phyloP scores from a whole-genome alignment of 1,139 yeast species.

The Geotrichum siamense region DNA sequence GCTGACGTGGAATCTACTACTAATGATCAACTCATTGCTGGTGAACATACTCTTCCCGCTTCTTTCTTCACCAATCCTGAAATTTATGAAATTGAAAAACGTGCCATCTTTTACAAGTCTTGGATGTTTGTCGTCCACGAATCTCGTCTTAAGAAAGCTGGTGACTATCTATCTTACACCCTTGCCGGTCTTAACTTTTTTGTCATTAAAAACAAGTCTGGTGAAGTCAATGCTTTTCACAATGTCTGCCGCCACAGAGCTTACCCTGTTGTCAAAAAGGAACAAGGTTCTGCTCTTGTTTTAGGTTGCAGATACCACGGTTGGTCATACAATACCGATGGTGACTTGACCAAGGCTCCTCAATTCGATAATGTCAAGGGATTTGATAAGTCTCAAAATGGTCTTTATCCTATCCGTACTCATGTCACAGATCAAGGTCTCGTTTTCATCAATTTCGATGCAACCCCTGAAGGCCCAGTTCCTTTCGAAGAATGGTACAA shows the following conservation, averaged over 20 bases:
- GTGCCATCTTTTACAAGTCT: slow-evolving; percentile 49
- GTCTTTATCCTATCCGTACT: slow-evolving; percentile 48
- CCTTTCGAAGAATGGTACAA: slow-evolving; percentile 48
- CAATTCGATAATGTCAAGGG: slow-evolving; percentile 55
- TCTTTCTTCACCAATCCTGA: slow-evolving; percentile 59
- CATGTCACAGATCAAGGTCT: slow-evolving; percentile 52
- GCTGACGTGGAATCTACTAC: slow-evolving; percentile 5
- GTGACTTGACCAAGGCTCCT: slow-evolving; percentile 52
- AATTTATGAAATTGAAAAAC: slow-evolving; percentile 50
- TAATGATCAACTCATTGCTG: slow-evolving; percentile 22
- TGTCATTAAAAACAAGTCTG: slow-evolving; percentile 46
- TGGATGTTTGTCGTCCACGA: slow-evolving; percentile 51
- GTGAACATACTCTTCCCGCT: slow-evolving; percentile 56
- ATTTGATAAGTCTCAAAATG: slow-evolving; percentile 48
- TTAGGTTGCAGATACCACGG: slow-evolving; percentile 59
- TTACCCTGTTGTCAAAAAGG: slow-evolving; percentile 52
- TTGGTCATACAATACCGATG: slow-evolving; percentile 58
- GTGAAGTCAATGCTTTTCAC: slow-evolving; percentile 51
- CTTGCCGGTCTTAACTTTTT: slow-evolving; percentile 51
- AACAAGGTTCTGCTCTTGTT: slow-evolving; percentile 49
- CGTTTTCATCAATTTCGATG: slow-evolving; percentile 48
- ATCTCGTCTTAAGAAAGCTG: slow-evolving; percentile 47
- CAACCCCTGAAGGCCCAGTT: slow-evolving; percentile 33
- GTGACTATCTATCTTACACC: slow-evolving; percentile 48
- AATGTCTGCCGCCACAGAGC: slow-evolving; percentile 61